Conservation (phyloP, 225 moss, liverwort and hornwort genomes). For the Climacium dendroides region DNA sequence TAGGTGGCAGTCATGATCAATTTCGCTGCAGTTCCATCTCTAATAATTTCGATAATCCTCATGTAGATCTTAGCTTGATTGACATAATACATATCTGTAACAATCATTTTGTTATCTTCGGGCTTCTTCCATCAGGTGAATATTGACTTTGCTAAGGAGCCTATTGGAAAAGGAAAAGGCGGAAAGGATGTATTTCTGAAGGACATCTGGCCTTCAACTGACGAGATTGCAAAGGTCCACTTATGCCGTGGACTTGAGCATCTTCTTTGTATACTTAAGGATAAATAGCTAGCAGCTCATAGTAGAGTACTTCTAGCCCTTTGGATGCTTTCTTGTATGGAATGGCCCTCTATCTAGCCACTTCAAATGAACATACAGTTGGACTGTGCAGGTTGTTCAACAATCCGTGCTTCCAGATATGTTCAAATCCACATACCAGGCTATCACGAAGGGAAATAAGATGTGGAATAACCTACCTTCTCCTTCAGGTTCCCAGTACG, state of each 20-base stretch:
- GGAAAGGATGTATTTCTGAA: slow-evolving; percentile 67
- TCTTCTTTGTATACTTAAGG: neutral
- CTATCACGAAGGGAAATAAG: slow-evolving; percentile 62
- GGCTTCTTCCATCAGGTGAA: slow-evolving; percentile 34
- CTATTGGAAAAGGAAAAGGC: slow-evolving; percentile 62
- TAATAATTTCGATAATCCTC: neutral
- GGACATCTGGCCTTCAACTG: slow-evolving; percentile 76
- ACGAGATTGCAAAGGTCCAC: slow-evolving; percentile 69
- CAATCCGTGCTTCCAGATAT: slow-evolving; percentile 62
- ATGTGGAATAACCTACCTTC: slow-evolving; percentile 74
- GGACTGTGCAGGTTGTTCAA: slow-evolving; percentile 55
- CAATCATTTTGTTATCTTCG: neutral
- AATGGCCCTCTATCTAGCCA: neutral
- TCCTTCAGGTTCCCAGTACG: slow-evolving; percentile 61
- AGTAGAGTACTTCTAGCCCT: neutral
- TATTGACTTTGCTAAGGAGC: slow-evolving; percentile 79
- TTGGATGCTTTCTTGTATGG: neutral
- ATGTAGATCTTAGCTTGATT: neutral
- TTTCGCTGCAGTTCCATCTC: neutral
- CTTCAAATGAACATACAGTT: neutral
- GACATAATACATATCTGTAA: neutral
- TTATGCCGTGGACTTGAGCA: neutral
- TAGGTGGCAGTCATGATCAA: slow-evolving; percentile 13
- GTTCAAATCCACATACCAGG: slow-evolving; percentile 61
- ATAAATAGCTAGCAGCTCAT: neutral